Conservation (phyloP, 2,329 filamentous ascomycete species). For the Trichoderma sp. region DNA sequence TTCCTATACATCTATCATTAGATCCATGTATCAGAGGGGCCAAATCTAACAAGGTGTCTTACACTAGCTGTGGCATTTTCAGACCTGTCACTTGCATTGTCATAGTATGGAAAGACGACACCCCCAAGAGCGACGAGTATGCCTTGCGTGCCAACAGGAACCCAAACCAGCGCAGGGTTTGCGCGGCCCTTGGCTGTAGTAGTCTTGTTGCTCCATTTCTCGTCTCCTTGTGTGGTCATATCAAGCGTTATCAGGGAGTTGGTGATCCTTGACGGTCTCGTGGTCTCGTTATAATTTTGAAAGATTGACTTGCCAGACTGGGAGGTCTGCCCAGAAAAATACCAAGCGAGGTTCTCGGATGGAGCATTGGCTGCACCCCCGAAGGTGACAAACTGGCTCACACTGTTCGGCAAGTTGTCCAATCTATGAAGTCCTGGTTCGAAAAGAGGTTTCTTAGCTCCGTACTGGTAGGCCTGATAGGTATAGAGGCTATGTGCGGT, state of each 20-base stretch:
- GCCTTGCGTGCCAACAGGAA: conserved; percentile 73
- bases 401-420: conserved; percentile 38
- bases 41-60: conserved; percentile 21
- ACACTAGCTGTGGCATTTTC: conserved; percentile 34
- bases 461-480: conserved; percentile 56
- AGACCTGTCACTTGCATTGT: conserved; percentile 26
- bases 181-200: conserved; percentile 57
- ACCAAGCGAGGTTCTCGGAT: conserved; percentile 69
- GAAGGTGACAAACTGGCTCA: conserved; percentile 62
- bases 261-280: conserved; percentile 46
- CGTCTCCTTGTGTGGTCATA: conserved; percentile 48
- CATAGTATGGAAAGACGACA: conserved; percentile 59
- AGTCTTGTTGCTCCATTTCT: conserved; percentile 56
- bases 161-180: conserved; percentile 66
- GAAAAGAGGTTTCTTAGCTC: conserved; percentile 42
- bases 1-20: conserved; percentile 41
- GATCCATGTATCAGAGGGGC: not conserved
- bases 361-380: conserved; percentile 63
- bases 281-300: conserved; percentile 34
- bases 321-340: conserved; percentile 63
- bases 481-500: conserved; percentile 42
- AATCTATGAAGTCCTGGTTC: conserved; percentile 41
- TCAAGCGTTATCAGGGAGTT: conserved; percentile 60
- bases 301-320: conserved; percentile 50
- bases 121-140: conserved; percentile 76